These are phyloP conservation scores for Odontarrhena argentea DNA, from an alignment of 345 rosid genomes.

Conservation along the genomic window DNA sequence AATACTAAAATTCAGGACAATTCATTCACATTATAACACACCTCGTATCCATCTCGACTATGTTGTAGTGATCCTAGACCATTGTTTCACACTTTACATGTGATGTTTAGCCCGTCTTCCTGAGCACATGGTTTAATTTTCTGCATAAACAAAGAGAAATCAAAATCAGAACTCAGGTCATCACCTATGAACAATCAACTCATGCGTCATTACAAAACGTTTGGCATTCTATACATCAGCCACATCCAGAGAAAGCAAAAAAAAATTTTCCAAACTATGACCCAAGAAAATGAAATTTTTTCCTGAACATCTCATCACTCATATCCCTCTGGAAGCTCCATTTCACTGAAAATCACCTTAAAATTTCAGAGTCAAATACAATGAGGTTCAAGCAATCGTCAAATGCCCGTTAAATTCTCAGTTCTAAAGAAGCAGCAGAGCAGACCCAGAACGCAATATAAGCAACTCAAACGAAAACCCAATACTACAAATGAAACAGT, in stretches of 20 bases:
- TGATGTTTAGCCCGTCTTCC: constrained; percentile 1
- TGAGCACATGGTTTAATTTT: constrained; percentile 17
- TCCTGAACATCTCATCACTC: background rate
- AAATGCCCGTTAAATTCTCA: constrained; percentile 7
- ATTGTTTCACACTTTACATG: background rate
- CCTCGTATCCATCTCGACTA: constrained; percentile 36
- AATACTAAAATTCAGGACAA: background rate
- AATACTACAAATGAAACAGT: background rate
- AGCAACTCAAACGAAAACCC: constrained; percentile 6
- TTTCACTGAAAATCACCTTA: constrained; percentile 8
- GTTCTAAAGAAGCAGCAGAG: constrained; percentile 1
- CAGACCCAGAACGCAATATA: constrained; percentile 13
- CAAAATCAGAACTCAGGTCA: background rate
- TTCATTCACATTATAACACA: constrained; percentile 12
- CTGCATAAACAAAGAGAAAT: constrained; percentile 26
- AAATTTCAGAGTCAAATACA: constrained; percentile 2
- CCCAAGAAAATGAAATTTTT: background rate
- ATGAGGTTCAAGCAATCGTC: background rate
- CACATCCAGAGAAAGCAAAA: background rate
- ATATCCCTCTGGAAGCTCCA: background rate
- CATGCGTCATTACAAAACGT: background rate
- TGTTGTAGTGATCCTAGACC: constrained; percentile 17
- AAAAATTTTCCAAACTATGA: background rate
- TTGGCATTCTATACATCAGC: constrained; percentile 5
- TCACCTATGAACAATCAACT: background rate